Evolutionary conservation across 208 protist species (phyloP), one percentile per base, ranked within the genome.

Genomic region (Entamoeba histolytica): DNA sequence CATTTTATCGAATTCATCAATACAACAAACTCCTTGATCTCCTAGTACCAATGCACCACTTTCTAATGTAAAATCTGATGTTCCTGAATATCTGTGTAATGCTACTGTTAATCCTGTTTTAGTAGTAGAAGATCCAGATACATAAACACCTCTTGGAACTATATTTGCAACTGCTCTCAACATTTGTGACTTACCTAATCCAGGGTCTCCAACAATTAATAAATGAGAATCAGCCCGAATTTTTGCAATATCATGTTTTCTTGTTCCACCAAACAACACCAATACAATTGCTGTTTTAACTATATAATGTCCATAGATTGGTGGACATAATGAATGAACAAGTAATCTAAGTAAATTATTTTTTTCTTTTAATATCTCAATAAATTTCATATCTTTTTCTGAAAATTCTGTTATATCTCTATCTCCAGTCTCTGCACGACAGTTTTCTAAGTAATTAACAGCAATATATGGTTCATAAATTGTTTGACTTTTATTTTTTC

Each of bases 1-100:
- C 98, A 99, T 99, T 96, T 99, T 99, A 95, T 99, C 99, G 96
- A 99, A 99, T 97, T 99, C 99, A 96, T 99, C 99, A 93, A 99
- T 99, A 96, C 98, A 99, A 6, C 99, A 97, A n/a, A 99, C 96
- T 39, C 99, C 99, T 50, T 98, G 98, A 94, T 99, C 99, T 4
- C 98, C 99, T 4, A 99, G 97, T 49, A 99, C 99, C 98, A 99
- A 98, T 28, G 98, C 98, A 17, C 99, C 99, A 50, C 98, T 99
- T 96, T 99, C 99, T 15, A 99, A 96, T 95, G 98, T 98, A 95
- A 99, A 99, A 94, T 99, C 98, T 93, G 96, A 92, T 49, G 95
- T 96, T 55, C 96, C 49, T 14, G 93, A 8, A 57, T 98, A 97
- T 44, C 96, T 49, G 35, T 97, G 61, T 39, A 94, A 51, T 28